Percentiles rank a stretch among this genome's conserved stretches.
These are phyloP conservation scores for Petasospora fabianii DNA, from an alignment of 1,139 yeast genomes.

Conservation along the genomic window DNA sequence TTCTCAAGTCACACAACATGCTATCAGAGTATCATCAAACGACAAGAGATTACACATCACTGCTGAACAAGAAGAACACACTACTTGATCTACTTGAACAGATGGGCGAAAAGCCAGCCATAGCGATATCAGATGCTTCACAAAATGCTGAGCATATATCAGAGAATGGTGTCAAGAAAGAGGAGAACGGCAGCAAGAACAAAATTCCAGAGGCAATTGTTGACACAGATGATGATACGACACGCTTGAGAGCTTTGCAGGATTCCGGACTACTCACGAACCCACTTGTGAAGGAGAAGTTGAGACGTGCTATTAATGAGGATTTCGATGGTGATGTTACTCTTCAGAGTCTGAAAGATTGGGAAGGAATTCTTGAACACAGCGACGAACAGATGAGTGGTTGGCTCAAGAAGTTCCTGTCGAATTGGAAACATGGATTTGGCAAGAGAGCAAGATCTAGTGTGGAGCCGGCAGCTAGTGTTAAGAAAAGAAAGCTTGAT, in stretches of 20 bases:
- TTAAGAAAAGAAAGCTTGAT: slow-evolving; percentile 6
- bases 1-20: slow-evolving; percentile 5
- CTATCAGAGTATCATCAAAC: slow-evolving; percentile 5
- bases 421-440: slow-evolving; percentile 1
- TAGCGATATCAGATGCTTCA: too few species aligned
- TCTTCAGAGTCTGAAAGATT: slow-evolving; percentile 4
- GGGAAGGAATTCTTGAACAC: slow-evolving; percentile 10
- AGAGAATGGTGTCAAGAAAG: not conserved
- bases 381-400: slow-evolving; percentile 8
- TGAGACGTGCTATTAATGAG: slow-evolving; percentile 2
- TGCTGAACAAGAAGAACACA: slow-evolving; percentile 6
- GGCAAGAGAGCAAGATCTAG: slow-evolving; percentile 1
- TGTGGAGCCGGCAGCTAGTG: not conserved
- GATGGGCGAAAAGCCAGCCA: not conserved
- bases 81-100: slow-evolving; percentile 3
- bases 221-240: not conserved
- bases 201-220: not conserved
- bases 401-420: slow-evolving; percentile 11
- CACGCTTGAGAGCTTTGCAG: not conserved
- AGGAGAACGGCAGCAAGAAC: not conserved
- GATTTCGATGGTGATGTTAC: slow-evolving; percentile 7
- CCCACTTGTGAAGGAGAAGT: not conserved
- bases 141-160: not conserved
- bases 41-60: slow-evolving; percentile 6
- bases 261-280: not conserved